Base-by-base conservation (phyloP, 2,329 filamentous ascomycete genomes). In the Aquanectria penicillioides region DNA sequence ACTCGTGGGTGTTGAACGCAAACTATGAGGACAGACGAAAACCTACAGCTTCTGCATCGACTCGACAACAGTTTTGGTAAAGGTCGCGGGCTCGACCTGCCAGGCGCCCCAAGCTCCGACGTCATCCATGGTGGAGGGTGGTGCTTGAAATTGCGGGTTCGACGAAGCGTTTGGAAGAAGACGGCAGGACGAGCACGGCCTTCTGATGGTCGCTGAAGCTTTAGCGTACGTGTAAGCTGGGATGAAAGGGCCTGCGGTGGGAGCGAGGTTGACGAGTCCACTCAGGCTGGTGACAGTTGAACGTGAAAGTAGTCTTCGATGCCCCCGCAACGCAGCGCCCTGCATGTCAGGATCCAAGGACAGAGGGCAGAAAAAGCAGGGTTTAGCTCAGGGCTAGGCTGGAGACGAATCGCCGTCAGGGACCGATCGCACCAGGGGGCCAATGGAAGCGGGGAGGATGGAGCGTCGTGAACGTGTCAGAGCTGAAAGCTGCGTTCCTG, bases 21-120 rank as follows among this genome's bases (percentile, higher is more conserved):
- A 11, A 22, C 12, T 23, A 36, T 10, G 22, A 20, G 12, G 22
- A n/a, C 7, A 7, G 10, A 10, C 3, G n/a, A 23, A 12, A 4
- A 80, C 89, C 74, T 78, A 94, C 89, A 97, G 81, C 74, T 86
- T 89, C 71, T 85, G 86, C 90, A 97, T 94, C 9, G 92, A 89
- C 68, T 82, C 81, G 56, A 96, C 89, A 46, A 96, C 93, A n/a
- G 76, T 71, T 71, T 80, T 75, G 12, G 81, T 84, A 59, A 86
- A 85, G 55, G 60, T 59, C 47, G 74, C 69, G 5, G 74, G 61
- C 69, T 74, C 68, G 37, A 74, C 73, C 69, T 78, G 76, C 76
- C 76, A 78, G 12, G 76, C 76, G 25, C 76, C 76, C 74, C 74
- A 76, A 6, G 75, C 67, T 46, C 74, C 71, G 23, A 62, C 62